Percentiles rank a stretch among this genome's conserved stretches.
These are phyloP conservation scores for Puccinia polysora DNA, from an alignment of 1,284 basidiomycete species.

Conservation along the genomic window DNA sequence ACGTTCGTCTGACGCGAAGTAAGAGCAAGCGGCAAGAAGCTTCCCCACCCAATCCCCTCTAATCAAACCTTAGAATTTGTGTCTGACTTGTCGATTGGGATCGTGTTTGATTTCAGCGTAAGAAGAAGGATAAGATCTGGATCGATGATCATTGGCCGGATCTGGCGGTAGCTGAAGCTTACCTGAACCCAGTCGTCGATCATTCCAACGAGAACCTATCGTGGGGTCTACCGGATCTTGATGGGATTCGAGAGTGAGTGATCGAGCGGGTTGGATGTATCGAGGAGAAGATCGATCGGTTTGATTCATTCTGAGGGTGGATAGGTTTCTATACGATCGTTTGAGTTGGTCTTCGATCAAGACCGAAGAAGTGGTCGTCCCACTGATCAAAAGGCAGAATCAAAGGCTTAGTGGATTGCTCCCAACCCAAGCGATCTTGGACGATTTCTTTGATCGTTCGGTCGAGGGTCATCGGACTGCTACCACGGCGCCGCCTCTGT, in stretches of 20 bases:
- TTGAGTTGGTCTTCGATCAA: slow-evolving; percentile 80
- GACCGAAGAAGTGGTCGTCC: slow-evolving; percentile 84
- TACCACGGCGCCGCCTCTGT: not conserved
- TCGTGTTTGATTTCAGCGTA: no score
- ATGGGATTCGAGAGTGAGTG: slow-evolving; percentile 63
- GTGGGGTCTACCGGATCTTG: slow-evolving; percentile 93
- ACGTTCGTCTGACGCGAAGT: no score
- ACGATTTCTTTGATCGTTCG: slow-evolving; percentile 37
- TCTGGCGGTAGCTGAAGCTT: slow-evolving; percentile 82
- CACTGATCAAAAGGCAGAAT: slow-evolving; percentile 69
- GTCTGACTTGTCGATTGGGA: no score
- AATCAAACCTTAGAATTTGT: no score
- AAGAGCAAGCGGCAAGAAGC: no score
- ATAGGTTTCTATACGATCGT: slow-evolving; percentile 75
- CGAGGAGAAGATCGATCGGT: slow-evolving; percentile 50
- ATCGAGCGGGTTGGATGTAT: slow-evolving; percentile 46
- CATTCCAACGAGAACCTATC: slow-evolving; percentile 88
- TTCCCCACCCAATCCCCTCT: no score
- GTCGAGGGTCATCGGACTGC: not conserved
- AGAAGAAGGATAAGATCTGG: slow-evolving; percentile 59
- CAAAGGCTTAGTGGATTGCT: slow-evolving; percentile 44
- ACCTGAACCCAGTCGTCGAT: slow-evolving; percentile 84
- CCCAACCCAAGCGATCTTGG: slow-evolving; percentile 35
- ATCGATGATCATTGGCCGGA: slow-evolving; percentile 82
- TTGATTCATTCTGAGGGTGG: not conserved